Percentiles rank a stretch among this genome's conserved stretches.
phyloP scores from a whole-genome alignment of 768 basidiomycete genomes.

The Leucosporidium yakuticum region DNA sequence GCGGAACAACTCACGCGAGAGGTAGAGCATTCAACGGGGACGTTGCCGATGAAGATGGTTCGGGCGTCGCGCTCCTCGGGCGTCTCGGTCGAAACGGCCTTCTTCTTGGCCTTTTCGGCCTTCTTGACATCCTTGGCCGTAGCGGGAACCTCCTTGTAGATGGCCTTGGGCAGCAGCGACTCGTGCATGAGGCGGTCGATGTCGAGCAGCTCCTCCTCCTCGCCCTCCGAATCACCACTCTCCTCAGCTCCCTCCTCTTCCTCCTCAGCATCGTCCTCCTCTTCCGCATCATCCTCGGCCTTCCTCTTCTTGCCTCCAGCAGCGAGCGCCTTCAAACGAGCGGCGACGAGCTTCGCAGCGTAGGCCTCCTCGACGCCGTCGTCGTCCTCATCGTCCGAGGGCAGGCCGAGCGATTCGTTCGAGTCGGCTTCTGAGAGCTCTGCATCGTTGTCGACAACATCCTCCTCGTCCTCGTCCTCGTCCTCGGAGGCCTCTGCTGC shows the following conservation, averaged over 20 bases:
- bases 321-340: slow-evolving; percentile 24
- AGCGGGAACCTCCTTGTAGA: slow-evolving; percentile 1
- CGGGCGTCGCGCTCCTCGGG: slow-evolving; percentile 65
- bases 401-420: slow-evolving; percentile 21
- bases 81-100: slow-evolving; percentile 52
- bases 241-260: slow-evolving; percentile 31
- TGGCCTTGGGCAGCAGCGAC: slow-evolving; percentile 5
- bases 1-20: slow-evolving; percentile 54
- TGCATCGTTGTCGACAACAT: slow-evolving; percentile 14
- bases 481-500: neutral
- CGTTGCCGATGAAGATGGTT: slow-evolving; percentile 87
- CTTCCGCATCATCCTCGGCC: neutral
- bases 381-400: slow-evolving; percentile 18
- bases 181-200: slow-evolving; percentile 28
- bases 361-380: slow-evolving; percentile 34
- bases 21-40: slow-evolving; percentile 68
- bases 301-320: slow-evolving; percentile 35
- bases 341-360: slow-evolving; percentile 19
- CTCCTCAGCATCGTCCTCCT: slow-evolving; percentile 26
- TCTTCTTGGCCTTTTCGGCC: slow-evolving; percentile 34
- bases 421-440: slow-evolving; percentile 25
- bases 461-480: slow-evolving; percentile 4
- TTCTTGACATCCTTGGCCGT: slow-evolving; percentile 39
- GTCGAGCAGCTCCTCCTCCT: slow-evolving; percentile 39
- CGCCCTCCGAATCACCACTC: slow-evolving; percentile 41